Base-by-base conservation (phyloP, 345 rosid species). In the Gossypium raimondii region DNA sequence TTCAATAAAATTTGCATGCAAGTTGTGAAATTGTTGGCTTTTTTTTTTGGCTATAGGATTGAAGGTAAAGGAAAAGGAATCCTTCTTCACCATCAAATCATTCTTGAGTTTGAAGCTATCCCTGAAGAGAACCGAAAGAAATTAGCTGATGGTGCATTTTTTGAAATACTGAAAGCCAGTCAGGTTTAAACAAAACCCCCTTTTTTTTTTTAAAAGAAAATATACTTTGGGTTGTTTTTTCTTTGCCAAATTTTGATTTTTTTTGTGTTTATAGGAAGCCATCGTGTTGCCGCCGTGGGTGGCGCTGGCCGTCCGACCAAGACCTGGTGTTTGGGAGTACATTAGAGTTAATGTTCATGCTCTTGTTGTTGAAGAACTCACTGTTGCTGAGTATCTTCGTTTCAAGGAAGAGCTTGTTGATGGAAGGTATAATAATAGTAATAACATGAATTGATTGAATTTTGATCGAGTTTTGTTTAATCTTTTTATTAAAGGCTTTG, bases 321-420 rank as follows among this genome's bases (percentile, higher is more conserved):
- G 97, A 75, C 98, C 97, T 67, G 98, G 98, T 77, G 97, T 94
- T 9, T 92, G 98, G 97, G 97, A 94, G 57, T 87, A 94, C 84
- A 62, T 94, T 41, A 86, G 91, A 74, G 92, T 92, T 72, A 86
- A 94, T 75, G 82, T 90, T 53, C 94, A 91, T 27, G 94, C 88
- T 12, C 96, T 95, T 18, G 87, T 86, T 4, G 91, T 91, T n/a
- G 98, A 95, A 83, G 98, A 92, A 86, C 81, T 95, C 78, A 74
- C 38, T 16, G 92, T 86, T 45, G 77, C 97, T 13, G 96, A 95
- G 85, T 95, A 85, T 65, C 98, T 95, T 51, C 93, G 79, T 48
- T 91, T 93, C 84, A 95, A 95, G 85, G 99, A 95, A 82, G 99
- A 93, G 71, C 98, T 95, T 70, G 99, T 95, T 27, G 88, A 93